A percentile compares a stretch with the other conserved stretches of the same genome.
phyloP scores from a whole-genome alignment of 1,284 basidiomycete species.

The Flammula alnicola region DNA sequence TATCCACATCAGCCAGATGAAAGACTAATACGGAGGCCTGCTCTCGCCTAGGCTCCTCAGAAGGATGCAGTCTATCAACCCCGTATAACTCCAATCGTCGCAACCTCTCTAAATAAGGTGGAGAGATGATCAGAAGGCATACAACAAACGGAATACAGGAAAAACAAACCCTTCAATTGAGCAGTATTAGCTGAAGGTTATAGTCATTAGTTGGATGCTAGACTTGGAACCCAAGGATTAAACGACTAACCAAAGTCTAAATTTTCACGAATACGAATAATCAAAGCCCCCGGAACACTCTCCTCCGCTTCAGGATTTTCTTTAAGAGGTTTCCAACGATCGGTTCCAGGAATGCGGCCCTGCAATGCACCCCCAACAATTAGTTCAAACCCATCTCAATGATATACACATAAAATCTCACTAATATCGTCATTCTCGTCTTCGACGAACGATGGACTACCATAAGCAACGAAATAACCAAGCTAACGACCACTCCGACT shows the following conservation, averaged over 20 bases:
- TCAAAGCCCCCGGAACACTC: slow-evolving; percentile 78
- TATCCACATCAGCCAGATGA: slow-evolving; percentile 87
- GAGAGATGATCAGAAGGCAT: slow-evolving; percentile 7
- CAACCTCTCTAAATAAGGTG: slow-evolving; percentile 64
- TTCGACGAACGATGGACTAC: slow-evolving; percentile 88
- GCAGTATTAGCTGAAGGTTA: slow-evolving; percentile 77
- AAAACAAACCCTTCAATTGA: slow-evolving; percentile 70
- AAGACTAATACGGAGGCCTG: slow-evolving; percentile 83
- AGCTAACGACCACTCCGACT: slow-evolving; percentile 83
- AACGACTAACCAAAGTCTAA: slow-evolving; percentile 73
- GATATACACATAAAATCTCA: slow-evolving; percentile 27
- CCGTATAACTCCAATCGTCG: slow-evolving; percentile 85
- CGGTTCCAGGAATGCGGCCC: slow-evolving; percentile 83
- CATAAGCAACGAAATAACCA: slow-evolving; percentile 85
- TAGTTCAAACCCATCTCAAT: background rate
- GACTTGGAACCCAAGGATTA: background rate
- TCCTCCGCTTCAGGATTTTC: slow-evolving; percentile 80
- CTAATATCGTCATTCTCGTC: slow-evolving; percentile 55
- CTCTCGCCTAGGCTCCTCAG: slow-evolving; percentile 79
- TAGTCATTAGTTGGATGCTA: background rate
- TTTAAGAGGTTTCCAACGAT: slow-evolving; percentile 81
- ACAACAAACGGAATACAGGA: background rate
- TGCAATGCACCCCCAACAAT: slow-evolving; percentile 27
- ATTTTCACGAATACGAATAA: slow-evolving; percentile 81
- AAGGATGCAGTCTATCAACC: slow-evolving; percentile 77